These are phyloP conservation scores for Asparagopsis taxiformis DNA, from an alignment of 31 red algal genomes.

Conservation along the genomic window DNA sequence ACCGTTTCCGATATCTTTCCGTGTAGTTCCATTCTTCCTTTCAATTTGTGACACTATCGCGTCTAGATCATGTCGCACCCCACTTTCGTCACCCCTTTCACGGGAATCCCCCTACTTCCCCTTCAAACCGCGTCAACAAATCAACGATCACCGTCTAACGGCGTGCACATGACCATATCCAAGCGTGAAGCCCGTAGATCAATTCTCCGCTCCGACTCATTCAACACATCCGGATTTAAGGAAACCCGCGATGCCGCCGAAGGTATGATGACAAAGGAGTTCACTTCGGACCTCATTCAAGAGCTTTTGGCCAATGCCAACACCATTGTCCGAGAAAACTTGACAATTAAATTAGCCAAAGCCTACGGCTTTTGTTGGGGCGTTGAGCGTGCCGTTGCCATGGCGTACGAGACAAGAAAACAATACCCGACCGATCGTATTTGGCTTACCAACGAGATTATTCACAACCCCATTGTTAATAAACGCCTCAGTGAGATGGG, in stretches of 20 bases:
- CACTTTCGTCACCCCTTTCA: background rate
- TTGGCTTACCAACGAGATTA: conserved; percentile 99
- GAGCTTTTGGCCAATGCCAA: conserved; percentile 65
- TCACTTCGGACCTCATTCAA: conserved; percentile 86
- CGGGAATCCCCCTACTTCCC: background rate
- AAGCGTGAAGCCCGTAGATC: conserved; percentile 71
- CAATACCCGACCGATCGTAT: conserved; percentile 82
- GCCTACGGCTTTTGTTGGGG: conserved; percentile 99
- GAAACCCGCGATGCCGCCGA: conserved; percentile 66
- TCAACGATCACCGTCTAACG: background rate
- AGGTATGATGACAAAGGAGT: conserved; percentile 84
- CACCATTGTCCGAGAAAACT: conserved; percentile 61
- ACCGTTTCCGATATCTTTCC: no score
- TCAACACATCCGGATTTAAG: conserved; percentile 84
- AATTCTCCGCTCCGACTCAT: conserved; percentile 73
- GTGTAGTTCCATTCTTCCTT: no score
- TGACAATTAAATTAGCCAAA: conserved; percentile 81
- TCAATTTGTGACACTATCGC: no score
- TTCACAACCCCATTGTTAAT: conserved; percentile 99
- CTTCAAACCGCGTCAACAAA: background rate
- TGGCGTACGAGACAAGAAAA: conserved; percentile 89
- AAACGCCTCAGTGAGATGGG: conserved; percentile 86
- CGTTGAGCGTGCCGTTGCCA: conserved; percentile 96
- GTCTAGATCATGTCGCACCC: background rate
- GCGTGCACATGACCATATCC: conserved; percentile 25